Conservation (phyloP, 129 eudicot genomes). For the Pseudognaphalium luteoalbum region DNA sequence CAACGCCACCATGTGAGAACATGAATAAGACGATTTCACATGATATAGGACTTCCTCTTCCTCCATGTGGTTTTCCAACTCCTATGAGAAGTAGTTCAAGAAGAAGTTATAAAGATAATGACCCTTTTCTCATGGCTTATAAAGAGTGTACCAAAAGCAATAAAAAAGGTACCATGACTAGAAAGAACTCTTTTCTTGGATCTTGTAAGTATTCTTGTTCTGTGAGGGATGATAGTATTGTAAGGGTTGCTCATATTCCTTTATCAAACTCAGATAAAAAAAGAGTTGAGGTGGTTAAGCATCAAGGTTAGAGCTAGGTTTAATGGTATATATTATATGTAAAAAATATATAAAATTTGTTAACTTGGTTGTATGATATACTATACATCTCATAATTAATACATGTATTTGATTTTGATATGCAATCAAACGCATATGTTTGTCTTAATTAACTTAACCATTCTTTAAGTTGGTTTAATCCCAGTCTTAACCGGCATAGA, state of each 20-base stretch:
- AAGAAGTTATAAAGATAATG: constrained; percentile 40
- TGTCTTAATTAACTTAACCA: not conserved
- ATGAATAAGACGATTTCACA: constrained; percentile 22
- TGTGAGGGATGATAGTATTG: constrained; percentile 60
- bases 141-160: constrained; percentile 58
- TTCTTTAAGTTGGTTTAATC: not conserved
- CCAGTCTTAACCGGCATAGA: not conserved
- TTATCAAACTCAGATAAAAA: constrained; percentile 30
- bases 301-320: constrained; percentile 8
- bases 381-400: too few relatives aligned
- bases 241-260: constrained; percentile 50
- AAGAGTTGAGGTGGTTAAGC: not conserved
- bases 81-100: constrained; percentile 39
- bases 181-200: constrained; percentile 40
- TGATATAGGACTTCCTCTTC: constrained; percentile 53
- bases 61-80: constrained; percentile 56
- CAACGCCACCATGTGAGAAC: constrained; percentile 50
- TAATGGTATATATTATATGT: not conserved
- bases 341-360: not conserved
- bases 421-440: not conserved
- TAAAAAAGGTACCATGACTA: constrained; percentile 32
- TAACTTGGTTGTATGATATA: not conserved
- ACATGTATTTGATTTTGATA: not conserved
- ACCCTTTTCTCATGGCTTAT: constrained; percentile 70
- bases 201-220: constrained; percentile 55